phyloP scores from a whole-genome alignment of 2,329 filamentous ascomycete genomes.

The Aspergillus transmontanensis region DNA sequence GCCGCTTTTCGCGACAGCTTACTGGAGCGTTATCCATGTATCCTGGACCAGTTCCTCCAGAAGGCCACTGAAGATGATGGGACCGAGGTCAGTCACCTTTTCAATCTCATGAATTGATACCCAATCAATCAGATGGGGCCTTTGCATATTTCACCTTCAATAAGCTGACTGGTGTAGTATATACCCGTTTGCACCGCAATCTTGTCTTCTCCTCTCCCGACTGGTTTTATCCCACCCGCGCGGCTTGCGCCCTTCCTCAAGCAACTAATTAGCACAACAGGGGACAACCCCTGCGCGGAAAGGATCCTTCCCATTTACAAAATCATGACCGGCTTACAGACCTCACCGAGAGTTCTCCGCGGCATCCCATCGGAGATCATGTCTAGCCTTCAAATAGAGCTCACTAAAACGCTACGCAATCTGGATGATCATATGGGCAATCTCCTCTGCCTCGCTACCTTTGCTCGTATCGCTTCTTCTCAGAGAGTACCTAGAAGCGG shows the following conservation, averaged over 20 bases:
- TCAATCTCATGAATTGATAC: not conserved
- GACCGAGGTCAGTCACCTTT: constrained; percentile 30
- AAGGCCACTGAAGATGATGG: constrained; percentile 30
- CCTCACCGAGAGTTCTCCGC: constrained; percentile 29
- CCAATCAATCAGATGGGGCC: not conserved
- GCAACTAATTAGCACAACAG: constrained; percentile 32
- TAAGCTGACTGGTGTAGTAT: constrained; percentile 26
- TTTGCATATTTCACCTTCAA: not conserved
- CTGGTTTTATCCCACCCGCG: constrained; percentile 32
- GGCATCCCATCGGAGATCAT: constrained; percentile 37
- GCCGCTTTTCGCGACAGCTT: constrained; percentile 35
- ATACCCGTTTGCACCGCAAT: constrained; percentile 34
- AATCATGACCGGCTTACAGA: constrained; percentile 34
- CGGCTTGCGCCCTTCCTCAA: constrained; percentile 36
- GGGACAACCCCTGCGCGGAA: constrained; percentile 32
- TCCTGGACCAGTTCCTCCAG: constrained; percentile 40
- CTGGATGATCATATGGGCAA: constrained; percentile 44
- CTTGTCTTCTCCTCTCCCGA: constrained; percentile 38
- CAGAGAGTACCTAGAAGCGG: constrained; percentile 7
- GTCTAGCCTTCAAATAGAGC: constrained; percentile 38
- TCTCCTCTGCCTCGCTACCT: constrained; percentile 44
- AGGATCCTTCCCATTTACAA: constrained; percentile 38
- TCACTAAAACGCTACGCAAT: constrained; percentile 41
- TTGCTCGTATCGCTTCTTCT: constrained; percentile 36
- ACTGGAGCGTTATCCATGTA: constrained; percentile 33